Evolutionary conservation across 164 flowering plant species (phyloP), one percentile per base, ranked within the genome.

Genomic region (Dillenia turbinata): DNA sequence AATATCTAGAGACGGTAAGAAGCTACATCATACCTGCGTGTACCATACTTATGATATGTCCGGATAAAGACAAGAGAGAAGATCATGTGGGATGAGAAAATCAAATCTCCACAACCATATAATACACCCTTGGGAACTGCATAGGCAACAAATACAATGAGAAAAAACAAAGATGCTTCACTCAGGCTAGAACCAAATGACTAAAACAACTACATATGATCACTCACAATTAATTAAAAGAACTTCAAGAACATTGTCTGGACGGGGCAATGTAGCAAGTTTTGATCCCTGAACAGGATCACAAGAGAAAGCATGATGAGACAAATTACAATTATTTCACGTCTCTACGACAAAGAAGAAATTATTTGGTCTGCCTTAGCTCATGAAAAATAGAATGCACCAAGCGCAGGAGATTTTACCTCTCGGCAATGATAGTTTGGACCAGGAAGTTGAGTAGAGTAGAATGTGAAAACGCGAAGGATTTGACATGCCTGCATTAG

Each of bases 11-110:
- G 40, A 33, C 6, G 6, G 40, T 33, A 7, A 59, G 9, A 65
- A 59, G 26, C 17, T 40, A 51, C 14, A 11, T 3, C 12, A 52
- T 82, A 94, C 99, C 99, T 91, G 67, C 60, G 61, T 14, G 90
- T 71, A 57, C 99, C 99, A 70, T 92, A 95, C 68, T 85, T 95
- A 69, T 95, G 96, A 73, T 90, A 95, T 8, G 97, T 90, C 48
- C 74, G 86, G 44, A 92, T 87, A 78, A 95, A 92, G 50, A 92
- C 97, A 5, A 95, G 85, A 19, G 92, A 79, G 73, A 95, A 95
- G 71, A 95, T 95, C 99, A 95, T 95, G 80, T 95, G 99, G 47
- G 99, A 95, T 66, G 99, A 95, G 69, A 95, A 95, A 56, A 95
- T 95, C 72, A 95, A 69, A 79, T 95, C 99, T 56, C 99, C 99